phyloP scores from a whole-genome alignment of 768 basidiomycete genomes.

The Lyophyllum semitale region DNA sequence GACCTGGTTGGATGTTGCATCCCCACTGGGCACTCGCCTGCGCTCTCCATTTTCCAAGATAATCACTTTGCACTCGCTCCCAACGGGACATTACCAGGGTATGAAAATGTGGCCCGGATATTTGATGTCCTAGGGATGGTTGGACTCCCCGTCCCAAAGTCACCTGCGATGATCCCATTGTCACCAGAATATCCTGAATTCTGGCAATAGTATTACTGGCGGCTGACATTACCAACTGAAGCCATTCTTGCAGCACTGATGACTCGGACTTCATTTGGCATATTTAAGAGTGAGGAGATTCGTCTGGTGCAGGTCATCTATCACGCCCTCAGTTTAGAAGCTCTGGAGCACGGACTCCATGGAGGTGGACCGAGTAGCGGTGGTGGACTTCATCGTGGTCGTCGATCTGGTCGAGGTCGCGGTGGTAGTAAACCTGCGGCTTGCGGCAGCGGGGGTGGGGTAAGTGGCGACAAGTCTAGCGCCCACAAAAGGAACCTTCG shows the following conservation, averaged over 20 bases:
- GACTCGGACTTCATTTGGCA: background rate
- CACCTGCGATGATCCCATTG: conserved; percentile 4
- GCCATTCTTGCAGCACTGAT: conserved; percentile 4
- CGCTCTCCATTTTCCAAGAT: conserved; percentile 10
- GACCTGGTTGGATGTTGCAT: conserved; percentile 6
- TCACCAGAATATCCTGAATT: conserved; percentile 12
- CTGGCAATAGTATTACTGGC: conserved; percentile 8
- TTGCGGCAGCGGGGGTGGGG: background rate
- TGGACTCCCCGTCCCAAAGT: conserved; percentile 1
- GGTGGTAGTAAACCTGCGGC: background rate
- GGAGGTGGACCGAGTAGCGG: background rate
- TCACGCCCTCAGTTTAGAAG: background rate
- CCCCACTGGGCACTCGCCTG: conserved; percentile 7
- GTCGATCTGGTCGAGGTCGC: background rate
- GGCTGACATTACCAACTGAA: conserved; percentile 8
- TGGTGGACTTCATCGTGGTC: background rate
- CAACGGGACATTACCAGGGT: conserved; percentile 5
- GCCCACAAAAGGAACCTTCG: background rate
- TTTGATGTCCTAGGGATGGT: conserved; percentile 10
- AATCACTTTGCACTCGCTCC: conserved; percentile 8
- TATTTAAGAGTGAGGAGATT: conserved; percentile 3
- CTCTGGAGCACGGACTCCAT: background rate
- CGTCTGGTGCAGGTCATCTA: background rate
- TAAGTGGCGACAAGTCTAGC: background rate
- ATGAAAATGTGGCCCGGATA: conserved; percentile 9